Base-by-base conservation (phyloP, 2,329 filamentous ascomycete genomes). In the Juglanconis sp. region DNA sequence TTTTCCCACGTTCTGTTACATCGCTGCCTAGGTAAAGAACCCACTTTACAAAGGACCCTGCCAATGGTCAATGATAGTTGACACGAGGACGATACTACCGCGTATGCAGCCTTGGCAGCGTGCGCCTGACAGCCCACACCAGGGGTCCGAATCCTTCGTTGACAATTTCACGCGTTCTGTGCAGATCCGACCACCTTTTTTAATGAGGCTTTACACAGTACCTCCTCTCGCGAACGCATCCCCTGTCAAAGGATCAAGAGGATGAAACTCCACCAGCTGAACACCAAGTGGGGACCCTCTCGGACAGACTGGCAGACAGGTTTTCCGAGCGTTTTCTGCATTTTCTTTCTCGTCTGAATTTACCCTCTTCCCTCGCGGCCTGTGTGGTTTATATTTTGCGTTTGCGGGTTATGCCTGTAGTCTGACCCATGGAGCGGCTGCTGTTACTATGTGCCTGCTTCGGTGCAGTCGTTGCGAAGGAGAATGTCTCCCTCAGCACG, bases 341-440 rank as follows among this genome's bases (percentile, higher is more conserved):
- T 49, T 49, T 30, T 30, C 31, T 32, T 7, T 42, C 35, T n/a
- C 8, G 7, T 34, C 31, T 34, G n/a, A n/a, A 35, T 54, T 44
- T 35, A 40, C 36, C 52, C 40, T 24, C 2, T 11, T 46, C 17
- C 15, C 9, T 13, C 24, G n/a, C 34, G 13, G 7, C 51, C 15
- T 13, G 17, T 30, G n/a, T 31, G 17, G 11, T 7, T 40, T 35
- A 24, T 53, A 35, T n/a, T 31, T 24, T 2, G 24, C 24, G 24
- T 24, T 40, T 40, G 36, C 13, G 13, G 8, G 36, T 40, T 40
- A 40, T 9, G 36, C 36, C 8, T 11, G 40, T 15, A 5, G 35
- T n/a, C 13, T 36, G 40, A 11, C 30, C n/a, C 30, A 60, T 60
- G 57, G 53, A 60, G 52, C 31, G 38, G 17, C 35, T 56, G n/a